Evolutionary conservation across 306 rosid genomes (phyloP).

Genomic region (Gastrolobium bilobum): DNA sequence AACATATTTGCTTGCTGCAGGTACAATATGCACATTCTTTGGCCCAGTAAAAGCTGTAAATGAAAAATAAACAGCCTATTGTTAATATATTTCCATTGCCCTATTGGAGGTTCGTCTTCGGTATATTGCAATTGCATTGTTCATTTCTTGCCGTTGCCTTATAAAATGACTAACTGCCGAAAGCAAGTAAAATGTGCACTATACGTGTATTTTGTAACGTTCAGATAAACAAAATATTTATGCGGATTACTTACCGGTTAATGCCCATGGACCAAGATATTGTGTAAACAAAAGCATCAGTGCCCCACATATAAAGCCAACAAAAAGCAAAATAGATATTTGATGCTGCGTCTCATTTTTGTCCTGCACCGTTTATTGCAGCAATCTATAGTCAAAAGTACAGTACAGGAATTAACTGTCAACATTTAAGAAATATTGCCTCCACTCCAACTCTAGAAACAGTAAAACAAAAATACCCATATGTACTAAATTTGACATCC

Average conservation of each 20-base stretch:
- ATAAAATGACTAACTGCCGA: too few relatives aligned
- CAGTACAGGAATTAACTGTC: background rate
- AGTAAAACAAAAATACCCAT: too few relatives aligned
- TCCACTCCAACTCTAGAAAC: too few relatives aligned
- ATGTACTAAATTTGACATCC: too few relatives aligned
- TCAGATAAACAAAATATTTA: background rate
- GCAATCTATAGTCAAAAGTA: background rate
- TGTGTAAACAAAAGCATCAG: slow-evolving; percentile 71
- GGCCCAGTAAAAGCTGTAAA: slow-evolving; percentile 71
- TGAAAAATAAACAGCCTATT: background rate
- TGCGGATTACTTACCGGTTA: slow-evolving; percentile 54
- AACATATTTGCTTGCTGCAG: slow-evolving; percentile 71
- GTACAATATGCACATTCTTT: slow-evolving; percentile 61
- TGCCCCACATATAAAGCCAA: slow-evolving; percentile 67
- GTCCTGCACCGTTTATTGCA: slow-evolving; percentile 23
- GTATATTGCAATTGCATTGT: background rate
- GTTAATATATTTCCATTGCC: background rate
- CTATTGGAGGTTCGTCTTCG: background rate
- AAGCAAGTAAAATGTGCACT: too few relatives aligned
- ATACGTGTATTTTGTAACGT: too few relatives aligned
- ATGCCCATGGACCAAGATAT: slow-evolving; percentile 64
- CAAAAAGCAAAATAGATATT: slow-evolving; percentile 70
- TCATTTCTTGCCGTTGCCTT: background rate
- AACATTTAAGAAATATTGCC: too few relatives aligned
- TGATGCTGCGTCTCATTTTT: slow-evolving; percentile 72